phyloP scores from a whole-genome alignment of 352 stramenopile genomes.

The Globisporangium sylvaticum region DNA sequence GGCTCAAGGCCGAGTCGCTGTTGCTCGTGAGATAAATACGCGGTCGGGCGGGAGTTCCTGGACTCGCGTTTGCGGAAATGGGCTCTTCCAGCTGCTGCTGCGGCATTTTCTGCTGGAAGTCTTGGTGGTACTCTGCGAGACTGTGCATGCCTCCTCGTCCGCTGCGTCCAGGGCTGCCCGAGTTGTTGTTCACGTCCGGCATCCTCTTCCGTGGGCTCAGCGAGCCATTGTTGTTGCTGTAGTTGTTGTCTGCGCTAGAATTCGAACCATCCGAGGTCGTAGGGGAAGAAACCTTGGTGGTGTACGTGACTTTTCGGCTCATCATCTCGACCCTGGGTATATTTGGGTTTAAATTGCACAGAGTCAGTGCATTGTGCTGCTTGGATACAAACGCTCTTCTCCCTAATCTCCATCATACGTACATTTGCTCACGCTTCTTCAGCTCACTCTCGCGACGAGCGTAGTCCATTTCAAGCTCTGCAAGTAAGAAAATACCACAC shows the following conservation, averaged over 20 bases:
- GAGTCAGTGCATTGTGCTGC: not conserved
- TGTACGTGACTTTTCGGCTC: slow-evolving; percentile 68
- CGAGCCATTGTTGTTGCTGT: slow-evolving; percentile 35
- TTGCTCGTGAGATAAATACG: slow-evolving; percentile 10
- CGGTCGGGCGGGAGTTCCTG: not conserved
- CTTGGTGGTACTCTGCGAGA: slow-evolving; percentile 37
- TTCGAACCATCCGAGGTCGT: slow-evolving; percentile 77
- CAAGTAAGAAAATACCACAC: not conserved
- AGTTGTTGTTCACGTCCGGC: slow-evolving; percentile 32
- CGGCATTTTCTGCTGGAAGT: slow-evolving; percentile 25
- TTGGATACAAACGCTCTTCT: slow-evolving; percentile 1
- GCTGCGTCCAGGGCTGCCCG: slow-evolving; percentile 37
- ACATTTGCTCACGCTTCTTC: slow-evolving; percentile 86
- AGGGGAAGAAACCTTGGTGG: slow-evolving; percentile 55
- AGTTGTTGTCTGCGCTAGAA: slow-evolving; percentile 74
- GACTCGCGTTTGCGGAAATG: not conserved
- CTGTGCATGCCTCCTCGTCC: slow-evolving; percentile 20
- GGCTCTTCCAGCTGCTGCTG: slow-evolving; percentile 8
- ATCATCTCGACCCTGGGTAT: slow-evolving; percentile 66
- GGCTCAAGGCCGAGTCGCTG: slow-evolving; percentile 16
- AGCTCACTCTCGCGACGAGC: slow-evolving; percentile 73
- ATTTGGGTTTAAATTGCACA: slow-evolving; percentile 12
- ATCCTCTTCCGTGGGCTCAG: slow-evolving; percentile 25
- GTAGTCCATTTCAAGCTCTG: slow-evolving; percentile 79
- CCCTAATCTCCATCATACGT: slow-evolving; percentile 13